Percentiles rank a stretch among this genome's conserved stretches.
phyloP scores from a whole-genome alignment of 177 flowering plant species.

The Vitis hybrid region DNA sequence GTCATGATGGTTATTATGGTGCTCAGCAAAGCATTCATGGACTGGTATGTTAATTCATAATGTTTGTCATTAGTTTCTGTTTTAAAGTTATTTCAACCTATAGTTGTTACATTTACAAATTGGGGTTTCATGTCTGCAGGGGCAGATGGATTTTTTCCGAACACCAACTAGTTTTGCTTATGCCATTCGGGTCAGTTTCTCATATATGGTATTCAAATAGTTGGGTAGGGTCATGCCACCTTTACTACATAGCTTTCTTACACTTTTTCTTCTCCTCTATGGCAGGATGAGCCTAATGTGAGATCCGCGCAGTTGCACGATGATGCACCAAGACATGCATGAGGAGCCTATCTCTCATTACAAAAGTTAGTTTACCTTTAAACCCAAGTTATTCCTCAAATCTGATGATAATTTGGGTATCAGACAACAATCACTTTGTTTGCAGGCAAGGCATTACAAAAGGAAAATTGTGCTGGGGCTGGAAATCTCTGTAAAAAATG shows the following conservation, averaged over 20 bases:
- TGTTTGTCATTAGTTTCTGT: background rate
- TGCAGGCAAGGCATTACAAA: background rate
- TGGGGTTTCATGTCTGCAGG: constrained; percentile 23
- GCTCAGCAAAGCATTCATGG: constrained; percentile 38
- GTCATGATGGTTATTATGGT: constrained; percentile 40
- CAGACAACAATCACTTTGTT: background rate
- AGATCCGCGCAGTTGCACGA: constrained; percentile 38
- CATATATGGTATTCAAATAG: background rate
- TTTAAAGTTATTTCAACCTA: too few relatives aligned
- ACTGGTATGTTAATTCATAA: constrained; percentile 26
- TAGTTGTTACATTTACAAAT: background rate
- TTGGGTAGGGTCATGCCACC: background rate
- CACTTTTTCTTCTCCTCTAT: background rate
- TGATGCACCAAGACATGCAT: constrained; percentile 41
- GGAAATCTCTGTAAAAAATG: background rate
- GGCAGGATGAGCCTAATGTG: constrained; percentile 40
- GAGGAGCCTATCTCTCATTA: background rate
- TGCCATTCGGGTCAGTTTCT: constrained; percentile 46
- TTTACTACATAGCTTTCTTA: background rate
- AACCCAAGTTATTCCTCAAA: background rate
- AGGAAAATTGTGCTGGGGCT: background rate
- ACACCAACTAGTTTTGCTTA: constrained; percentile 34
- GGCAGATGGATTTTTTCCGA: constrained; percentile 56
- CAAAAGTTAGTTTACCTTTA: constrained; percentile 1
- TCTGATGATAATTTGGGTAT: too few relatives aligned